Conservation (phyloP, 352 stramenopile genomes). For the Globisporangium carolinianum region DNA sequence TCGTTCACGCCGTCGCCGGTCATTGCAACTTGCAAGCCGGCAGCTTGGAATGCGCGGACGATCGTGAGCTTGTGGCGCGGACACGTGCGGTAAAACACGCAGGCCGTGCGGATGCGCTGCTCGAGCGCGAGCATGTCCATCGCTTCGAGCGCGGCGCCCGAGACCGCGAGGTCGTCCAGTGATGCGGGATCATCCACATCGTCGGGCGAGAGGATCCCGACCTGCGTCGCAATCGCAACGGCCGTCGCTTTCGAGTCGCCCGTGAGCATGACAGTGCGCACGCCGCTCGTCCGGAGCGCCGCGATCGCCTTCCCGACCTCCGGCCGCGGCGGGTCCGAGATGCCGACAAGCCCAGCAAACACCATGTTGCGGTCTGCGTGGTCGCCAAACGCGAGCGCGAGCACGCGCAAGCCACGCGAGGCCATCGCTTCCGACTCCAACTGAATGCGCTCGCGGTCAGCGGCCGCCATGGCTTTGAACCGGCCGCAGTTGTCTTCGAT, state of each 20-base stretch:
- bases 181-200: conserved; percentile 23
- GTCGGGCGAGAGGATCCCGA: conserved; percentile 86
- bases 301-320: conserved; percentile 61
- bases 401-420: conserved; percentile 70
- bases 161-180: conserved; percentile 59
- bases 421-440: conserved; percentile 62
- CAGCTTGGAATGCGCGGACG: conserved; percentile 89
- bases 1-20: conserved; percentile 99
- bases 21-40: conserved; percentile 90
- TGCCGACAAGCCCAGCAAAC: conserved; percentile 91
- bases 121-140: conserved; percentile 83
- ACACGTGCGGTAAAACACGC: conserved; percentile 94
- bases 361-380: conserved; percentile 79
- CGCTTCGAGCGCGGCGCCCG: conserved; percentile 83
- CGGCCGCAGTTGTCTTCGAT: conserved; percentile 70
- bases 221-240: conserved; percentile 90
- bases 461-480: conserved; percentile 49
- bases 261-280: conserved; percentile 90
- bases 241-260: conserved; percentile 95
- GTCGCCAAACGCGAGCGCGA: conserved; percentile 87
- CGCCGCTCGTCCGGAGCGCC: conserved; percentile 44
- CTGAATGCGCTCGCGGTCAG: conserved; percentile 61
- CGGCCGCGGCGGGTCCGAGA: conserved; percentile 77
- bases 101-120: conserved; percentile 83
- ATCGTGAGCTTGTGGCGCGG: conserved; percentile 96